Evolutionary conservation across 2,329 filamentous ascomycete species (phyloP).

Genomic region (Aureobasidium sp.): DNA sequence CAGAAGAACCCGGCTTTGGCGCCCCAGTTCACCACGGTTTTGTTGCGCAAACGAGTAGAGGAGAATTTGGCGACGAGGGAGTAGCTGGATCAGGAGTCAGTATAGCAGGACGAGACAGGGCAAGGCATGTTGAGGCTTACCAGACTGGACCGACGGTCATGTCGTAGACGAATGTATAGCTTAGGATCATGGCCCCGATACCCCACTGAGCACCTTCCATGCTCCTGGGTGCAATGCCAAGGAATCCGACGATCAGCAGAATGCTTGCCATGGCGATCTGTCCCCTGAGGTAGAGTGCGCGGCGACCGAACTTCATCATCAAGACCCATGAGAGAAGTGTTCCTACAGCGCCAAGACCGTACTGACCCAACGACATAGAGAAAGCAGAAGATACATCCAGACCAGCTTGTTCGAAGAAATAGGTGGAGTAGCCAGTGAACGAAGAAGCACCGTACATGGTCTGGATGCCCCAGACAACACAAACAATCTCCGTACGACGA

Average conservation of each 20-base stretch:
- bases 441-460: conserved; percentile 23
- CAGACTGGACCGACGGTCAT: conserved; percentile 38
- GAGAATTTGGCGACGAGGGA: conserved; percentile 23
- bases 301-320: conserved; percentile 26
- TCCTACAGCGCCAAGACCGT: conserved; percentile 25
- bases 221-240: conserved; percentile 12
- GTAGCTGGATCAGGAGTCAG: conserved; percentile 13
- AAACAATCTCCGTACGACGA: conserved; percentile 28
- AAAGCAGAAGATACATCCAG: conserved; percentile 19
- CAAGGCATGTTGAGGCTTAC: background rate
- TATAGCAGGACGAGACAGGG: background rate
- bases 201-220: conserved; percentile 18
- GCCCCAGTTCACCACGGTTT: conserved; percentile 28
- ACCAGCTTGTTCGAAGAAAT: conserved; percentile 30
- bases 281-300: conserved; percentile 26
- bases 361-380: conserved; percentile 30
- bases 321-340: conserved; percentile 25
- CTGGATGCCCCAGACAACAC: conserved; percentile 24
- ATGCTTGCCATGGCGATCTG: conserved; percentile 15
- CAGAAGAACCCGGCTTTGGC: conserved; percentile 34
- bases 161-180: conserved; percentile 41
- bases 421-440: conserved; percentile 24
- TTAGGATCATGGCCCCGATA: conserved; percentile 19
- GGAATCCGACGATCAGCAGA: conserved; percentile 20
- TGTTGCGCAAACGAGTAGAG: conserved; percentile 21